Conservation (phyloP, 164 flowering plant species). For the Dillenia suffruticosa region DNA sequence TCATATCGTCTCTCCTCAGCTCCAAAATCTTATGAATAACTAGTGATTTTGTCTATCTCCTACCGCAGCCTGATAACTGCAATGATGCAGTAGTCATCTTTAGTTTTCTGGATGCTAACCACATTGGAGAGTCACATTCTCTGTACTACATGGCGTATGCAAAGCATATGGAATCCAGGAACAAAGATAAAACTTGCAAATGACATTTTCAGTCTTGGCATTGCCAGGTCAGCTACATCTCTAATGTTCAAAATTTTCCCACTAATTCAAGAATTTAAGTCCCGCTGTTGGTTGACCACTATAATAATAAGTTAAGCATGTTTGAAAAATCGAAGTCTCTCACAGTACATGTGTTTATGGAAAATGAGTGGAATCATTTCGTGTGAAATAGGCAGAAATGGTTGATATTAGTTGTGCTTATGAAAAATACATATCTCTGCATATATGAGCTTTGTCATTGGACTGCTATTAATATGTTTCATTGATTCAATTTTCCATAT, state of each 20-base stretch:
- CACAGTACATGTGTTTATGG: too few relatives aligned
- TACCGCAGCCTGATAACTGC: slow-evolving; percentile 80
- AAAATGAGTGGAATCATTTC: too few relatives aligned
- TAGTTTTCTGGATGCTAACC: slow-evolving; percentile 71
- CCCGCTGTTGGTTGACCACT: too few relatives aligned
- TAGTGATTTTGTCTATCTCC: background rate
- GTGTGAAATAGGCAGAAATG: too few relatives aligned
- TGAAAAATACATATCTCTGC: too few relatives aligned
- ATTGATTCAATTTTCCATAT: too few relatives aligned
- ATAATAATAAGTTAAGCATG: too few relatives aligned
- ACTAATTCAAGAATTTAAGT: too few relatives aligned
- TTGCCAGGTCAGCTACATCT: slow-evolving; percentile 48
- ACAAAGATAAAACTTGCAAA: slow-evolving; percentile 62
- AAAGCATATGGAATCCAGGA: slow-evolving; percentile 72
- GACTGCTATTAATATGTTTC: too few relatives aligned
- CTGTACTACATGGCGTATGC: slow-evolving; percentile 68
- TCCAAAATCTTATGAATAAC: background rate
- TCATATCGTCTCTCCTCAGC: background rate
- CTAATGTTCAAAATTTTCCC: background rate
- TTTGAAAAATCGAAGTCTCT: too few relatives aligned
- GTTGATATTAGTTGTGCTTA: too few relatives aligned
- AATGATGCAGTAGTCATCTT: slow-evolving; percentile 80
- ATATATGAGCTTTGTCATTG: too few relatives aligned
- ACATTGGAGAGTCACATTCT: slow-evolving; percentile 75
- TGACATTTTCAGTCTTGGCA: slow-evolving; percentile 66